Evolutionary conservation across 2,329 filamentous ascomycete genomes (phyloP), one percentile per base, ranked within the genome.

Genomic region (Xylaria sp.): DNA sequence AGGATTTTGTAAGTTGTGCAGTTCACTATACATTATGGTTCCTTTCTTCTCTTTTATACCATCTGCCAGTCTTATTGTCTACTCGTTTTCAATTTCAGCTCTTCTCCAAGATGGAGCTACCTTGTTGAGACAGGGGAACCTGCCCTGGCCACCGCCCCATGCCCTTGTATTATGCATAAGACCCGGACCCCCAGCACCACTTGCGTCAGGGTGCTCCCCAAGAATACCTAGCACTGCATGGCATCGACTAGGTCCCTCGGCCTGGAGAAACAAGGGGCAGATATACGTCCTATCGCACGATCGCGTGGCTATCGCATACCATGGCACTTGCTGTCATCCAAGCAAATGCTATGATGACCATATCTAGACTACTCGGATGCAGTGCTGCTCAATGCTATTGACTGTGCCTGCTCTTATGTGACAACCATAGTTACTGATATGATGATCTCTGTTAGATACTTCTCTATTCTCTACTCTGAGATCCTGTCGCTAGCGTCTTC

Each of bases 81-180:
- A 20, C 18, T 34, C 46, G 32, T 37, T 50, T 55, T 10, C 54
- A 44, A 37, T 54, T 34, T 23, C 28, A 28, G 58, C 15, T 28
- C 34, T 44, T 50, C 63, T 63, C 55, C 51, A 66, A 61, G 39
- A 64, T 64, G 66, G 67, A 66, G 65, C 68, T 62, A 62, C 59
- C 62, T 48, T 51, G 56, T 67, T 46, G 61, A 61, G 63, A 66
- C 73, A 70, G 69, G 72, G 72, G 71, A 73, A 71, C 72, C 71
- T 70, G 72, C 71, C 73, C 70, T 71, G 71, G 20, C 68, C 68
- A 58, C 70, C 65, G 69, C 70, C 68, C 69, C 69, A 74, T 77
- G 73, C 72, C 70, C 68, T 69, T 74, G 74, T 74, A 74, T 69
- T 54, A 71, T 76, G 75, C 74, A 74, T 66, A 63, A 70, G 71